Evolutionary conservation across 768 basidiomycete species (phyloP).

Genomic region (Mycena floridula): DNA sequence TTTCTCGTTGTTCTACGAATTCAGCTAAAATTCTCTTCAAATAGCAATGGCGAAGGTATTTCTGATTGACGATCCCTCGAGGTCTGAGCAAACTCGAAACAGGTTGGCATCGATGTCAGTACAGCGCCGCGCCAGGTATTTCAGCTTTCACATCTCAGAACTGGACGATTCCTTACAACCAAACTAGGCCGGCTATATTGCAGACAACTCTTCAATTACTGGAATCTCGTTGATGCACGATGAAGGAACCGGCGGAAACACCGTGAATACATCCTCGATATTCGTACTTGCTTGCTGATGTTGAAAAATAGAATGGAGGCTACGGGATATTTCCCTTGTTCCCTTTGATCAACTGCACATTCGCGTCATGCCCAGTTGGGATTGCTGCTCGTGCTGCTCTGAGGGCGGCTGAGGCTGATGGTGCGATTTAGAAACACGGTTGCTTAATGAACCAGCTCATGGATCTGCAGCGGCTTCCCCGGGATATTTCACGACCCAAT

Average conservation of each 20-base stretch:
- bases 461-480: constrained; percentile 34
- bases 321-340: constrained; percentile 49
- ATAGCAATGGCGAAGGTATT: constrained; percentile 48
- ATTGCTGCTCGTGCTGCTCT: constrained; percentile 32
- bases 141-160: too few species aligned
- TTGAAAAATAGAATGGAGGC: too few species aligned
- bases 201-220: constrained; percentile 33
- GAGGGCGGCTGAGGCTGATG: constrained; percentile 37
- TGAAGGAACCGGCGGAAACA: constrained; percentile 49
- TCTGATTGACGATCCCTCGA: background rate
- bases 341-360: constrained; percentile 34
- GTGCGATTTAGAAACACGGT: constrained; percentile 14
- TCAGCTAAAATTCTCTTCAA: constrained; percentile 42
- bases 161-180: too few species aligned
- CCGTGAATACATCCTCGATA: too few species aligned
- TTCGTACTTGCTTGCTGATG: too few species aligned
- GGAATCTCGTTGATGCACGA: constrained; percentile 47
- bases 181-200: constrained; percentile 40
- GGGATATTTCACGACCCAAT: constrained; percentile 44
- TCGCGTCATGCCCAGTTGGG: constrained; percentile 35
- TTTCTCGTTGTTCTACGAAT: too few species aligned
- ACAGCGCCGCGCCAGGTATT: constrained; percentile 44
- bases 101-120: constrained; percentile 48
- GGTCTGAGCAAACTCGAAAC: background rate
- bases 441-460: too few species aligned